Evolutionary conservation across 2,329 filamentous ascomycete species (phyloP).

Genomic region (Aspergillus awamori): DNA sequence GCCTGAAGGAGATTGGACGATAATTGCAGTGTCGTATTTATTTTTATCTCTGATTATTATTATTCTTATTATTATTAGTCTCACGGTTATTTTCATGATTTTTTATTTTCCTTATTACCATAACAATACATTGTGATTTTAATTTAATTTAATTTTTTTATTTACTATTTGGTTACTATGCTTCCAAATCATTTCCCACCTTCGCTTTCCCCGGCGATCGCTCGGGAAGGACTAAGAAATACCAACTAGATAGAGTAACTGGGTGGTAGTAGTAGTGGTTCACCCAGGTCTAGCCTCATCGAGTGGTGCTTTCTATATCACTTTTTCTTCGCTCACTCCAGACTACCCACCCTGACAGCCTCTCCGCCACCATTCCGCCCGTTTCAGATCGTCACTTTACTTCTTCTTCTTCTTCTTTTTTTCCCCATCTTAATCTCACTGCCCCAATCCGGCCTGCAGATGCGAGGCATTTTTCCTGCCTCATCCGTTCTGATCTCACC

Average conservation of each 20-base stretch:
- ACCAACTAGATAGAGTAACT: not conserved
- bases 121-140: not conserved
- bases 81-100: conserved; percentile 3
- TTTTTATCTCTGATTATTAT: conserved; percentile 10
- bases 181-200: not conserved
- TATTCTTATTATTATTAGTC: conserved; percentile 11
- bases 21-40: conserved; percentile 1
- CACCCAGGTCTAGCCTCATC: conserved; percentile 3
- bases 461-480: conserved; percentile 17
- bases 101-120: not conserved
- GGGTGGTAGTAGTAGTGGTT: no score
- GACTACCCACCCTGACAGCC: not conserved
- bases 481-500: conserved; percentile 20
- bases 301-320: conserved; percentile 10
- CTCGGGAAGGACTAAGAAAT: not conserved
- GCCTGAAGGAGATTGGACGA: not conserved
- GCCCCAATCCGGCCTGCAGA: conserved; percentile 17
- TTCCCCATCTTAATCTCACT: conserved; percentile 16
- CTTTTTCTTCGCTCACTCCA: not conserved
- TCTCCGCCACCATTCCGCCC: conserved; percentile 8
- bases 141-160: not conserved
- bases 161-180: not conserved
- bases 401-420: not conserved
- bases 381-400: conserved; percentile 19
- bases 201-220: conserved; percentile 7